These are phyloP conservation scores for Aureobasidium sp. DNA, from an alignment of 2,329 filamentous ascomycete species.

Conservation along the genomic window DNA sequence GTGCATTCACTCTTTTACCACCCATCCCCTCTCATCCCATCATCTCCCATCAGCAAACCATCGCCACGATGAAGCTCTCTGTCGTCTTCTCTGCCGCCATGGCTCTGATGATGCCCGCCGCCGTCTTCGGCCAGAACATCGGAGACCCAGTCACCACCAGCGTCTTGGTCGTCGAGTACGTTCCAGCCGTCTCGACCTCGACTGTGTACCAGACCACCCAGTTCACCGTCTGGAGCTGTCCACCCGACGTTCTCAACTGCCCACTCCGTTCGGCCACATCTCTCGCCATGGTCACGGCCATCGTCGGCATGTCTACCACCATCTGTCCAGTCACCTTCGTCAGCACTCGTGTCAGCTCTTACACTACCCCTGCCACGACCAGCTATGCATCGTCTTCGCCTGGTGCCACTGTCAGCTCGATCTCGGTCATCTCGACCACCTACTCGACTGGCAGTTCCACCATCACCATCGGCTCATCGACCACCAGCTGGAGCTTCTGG, in stretches of 20 bases:
- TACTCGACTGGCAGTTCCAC: conserved; percentile 11
- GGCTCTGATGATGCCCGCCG: conserved; percentile 4
- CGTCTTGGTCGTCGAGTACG: conserved; percentile 25
- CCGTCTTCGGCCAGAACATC: conserved; percentile 4
- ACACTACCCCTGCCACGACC: conserved; percentile 16
- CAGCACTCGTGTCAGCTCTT: conserved; percentile 14
- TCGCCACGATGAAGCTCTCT: conserved; percentile 14
- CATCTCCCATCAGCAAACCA: neutral
- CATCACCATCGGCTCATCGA: conserved; percentile 2
- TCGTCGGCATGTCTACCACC: conserved; percentile 37
- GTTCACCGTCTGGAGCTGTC: conserved; percentile 37
- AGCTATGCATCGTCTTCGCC: conserved; percentile 10
- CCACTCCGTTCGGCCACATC: conserved; percentile 28
- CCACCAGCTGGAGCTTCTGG: neutral
- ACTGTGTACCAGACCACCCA: conserved; percentile 37
- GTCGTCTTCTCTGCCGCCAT: neutral
- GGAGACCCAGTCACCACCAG: conserved; percentile 17
- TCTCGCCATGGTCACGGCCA: conserved; percentile 32
- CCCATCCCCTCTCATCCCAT: too few relatives aligned
- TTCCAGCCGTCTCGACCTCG: conserved; percentile 33
- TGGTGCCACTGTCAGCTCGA: conserved; percentile 10
- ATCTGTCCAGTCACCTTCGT: conserved; percentile 37
- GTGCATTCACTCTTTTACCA: neutral
- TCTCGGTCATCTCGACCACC: conserved; percentile 10
- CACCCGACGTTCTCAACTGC: conserved; percentile 34